Evolutionary conservation across 2,329 filamentous ascomycete genomes (phyloP), one percentile per base, ranked within the genome.

Genomic region (Botrytis aclada): DNA sequence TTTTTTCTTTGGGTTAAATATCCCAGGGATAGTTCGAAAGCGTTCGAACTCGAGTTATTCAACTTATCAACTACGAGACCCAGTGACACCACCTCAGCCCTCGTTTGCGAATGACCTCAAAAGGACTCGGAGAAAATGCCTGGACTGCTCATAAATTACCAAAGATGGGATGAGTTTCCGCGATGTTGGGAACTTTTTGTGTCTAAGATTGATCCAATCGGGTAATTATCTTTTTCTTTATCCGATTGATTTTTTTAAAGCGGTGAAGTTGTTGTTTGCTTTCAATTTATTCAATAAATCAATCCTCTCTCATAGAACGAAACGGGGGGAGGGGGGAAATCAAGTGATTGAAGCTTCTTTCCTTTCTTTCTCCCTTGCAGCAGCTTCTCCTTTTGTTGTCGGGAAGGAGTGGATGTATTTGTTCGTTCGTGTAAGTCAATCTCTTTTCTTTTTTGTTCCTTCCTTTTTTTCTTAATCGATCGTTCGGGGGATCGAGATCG

Each of bases 81-180:
- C 22, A 65, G 43, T 51, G 25, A 65, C 43, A 51, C 63, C 43
- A 54, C 47, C 65, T 67, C 47, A 41, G 37, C 47, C 47, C 25
- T n/a, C 34, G 65, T 56, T 67, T 56, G 47, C 34, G 47, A 67
- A 67, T 56, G 65, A 67, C 64, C 64, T 67, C 64, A 66, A 62
- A 25, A 47, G 45, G 32, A 54, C n/a, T 54, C n/a, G 8, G 51
- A 39, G 34, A 54, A 54, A 37, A 41, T 51, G 65, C 1, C 65
- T 67, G n/a, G 65, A 41, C n/a, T 51, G n/a, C 43, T 66, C 29
- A 39, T 16, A 10, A 39, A 56, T 41, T 39, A 67, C 32, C 45
- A 67, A 67, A 67, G 65, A 67, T 56, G 47, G 65, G 64, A 67
- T 67, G 34, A 54, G 64, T 54, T 29, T 67, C 54, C 47, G 65